Evolutionary conservation across 345 rosid genomes (phyloP).

Genomic region (Syzygium aqueum): DNA sequence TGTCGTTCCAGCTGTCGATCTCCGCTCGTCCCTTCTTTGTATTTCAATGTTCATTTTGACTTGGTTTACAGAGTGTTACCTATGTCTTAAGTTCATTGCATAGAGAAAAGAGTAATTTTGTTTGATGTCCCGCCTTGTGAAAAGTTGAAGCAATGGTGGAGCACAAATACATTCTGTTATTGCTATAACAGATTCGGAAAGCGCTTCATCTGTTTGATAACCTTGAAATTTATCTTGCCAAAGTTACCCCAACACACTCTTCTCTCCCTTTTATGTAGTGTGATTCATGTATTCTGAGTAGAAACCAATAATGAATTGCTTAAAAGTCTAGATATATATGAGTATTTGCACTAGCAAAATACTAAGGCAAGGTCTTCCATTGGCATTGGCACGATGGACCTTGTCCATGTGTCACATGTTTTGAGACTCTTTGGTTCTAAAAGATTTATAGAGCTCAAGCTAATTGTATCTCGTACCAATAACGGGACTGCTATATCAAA

Average conservation of each 20-base stretch:
- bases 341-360: background rate
- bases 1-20: background rate
- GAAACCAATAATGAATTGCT: background rate
- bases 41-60: background rate
- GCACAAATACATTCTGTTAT: background rate
- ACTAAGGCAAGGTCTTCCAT: background rate
- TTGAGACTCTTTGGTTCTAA: background rate
- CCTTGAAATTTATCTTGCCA: background rate
- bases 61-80: background rate
- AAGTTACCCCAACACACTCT: background rate
- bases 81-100: background rate
- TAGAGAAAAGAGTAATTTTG: background rate
- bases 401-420: background rate
- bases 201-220: background rate
- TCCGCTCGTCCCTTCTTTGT: background rate
- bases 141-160: background rate
- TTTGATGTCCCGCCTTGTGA: background rate
- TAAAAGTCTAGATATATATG: background rate
- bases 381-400: background rate
- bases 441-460: background rate
- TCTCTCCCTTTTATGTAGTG: background rate
- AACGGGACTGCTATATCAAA: background rate
- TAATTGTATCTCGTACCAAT: background rate
- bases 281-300: background rate
- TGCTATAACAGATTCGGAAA: background rate